A percentile compares a stretch with the other conserved stretches of the same genome.
phyloP scores from a whole-genome alignment of 2,329 filamentous ascomycete species.

The Akanthomyces muscarius region DNA sequence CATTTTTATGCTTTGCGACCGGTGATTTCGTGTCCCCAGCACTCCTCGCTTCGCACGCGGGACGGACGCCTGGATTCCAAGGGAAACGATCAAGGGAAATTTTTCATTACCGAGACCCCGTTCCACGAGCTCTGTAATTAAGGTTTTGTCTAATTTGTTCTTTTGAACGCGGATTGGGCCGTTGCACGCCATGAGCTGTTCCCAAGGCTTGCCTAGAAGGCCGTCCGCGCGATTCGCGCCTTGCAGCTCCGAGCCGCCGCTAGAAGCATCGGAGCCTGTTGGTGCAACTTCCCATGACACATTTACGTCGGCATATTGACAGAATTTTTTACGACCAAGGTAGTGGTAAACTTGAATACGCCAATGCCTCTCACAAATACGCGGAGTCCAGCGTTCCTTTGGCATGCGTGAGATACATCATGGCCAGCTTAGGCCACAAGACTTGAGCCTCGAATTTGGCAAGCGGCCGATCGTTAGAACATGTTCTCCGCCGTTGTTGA shows the following conservation, averaged over 20 bases:
- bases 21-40: neutral
- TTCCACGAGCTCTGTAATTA: too few relatives aligned
- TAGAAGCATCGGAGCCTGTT: neutral
- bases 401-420: neutral
- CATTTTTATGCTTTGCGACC: neutral
- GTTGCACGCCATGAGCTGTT: neutral
- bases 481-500: neutral
- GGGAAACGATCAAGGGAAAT: neutral
- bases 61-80: neutral
- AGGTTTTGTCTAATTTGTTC: neutral
- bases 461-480: neutral
- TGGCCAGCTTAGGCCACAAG: neutral
- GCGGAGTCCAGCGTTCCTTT: neutral
- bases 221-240: constrained; percentile 2
- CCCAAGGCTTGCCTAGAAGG: neutral
- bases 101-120: too few relatives aligned
- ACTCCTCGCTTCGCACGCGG: neutral
- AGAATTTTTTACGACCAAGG: too few relatives aligned
- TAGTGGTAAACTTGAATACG: too few relatives aligned
- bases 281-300: too few relatives aligned
- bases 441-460: neutral
- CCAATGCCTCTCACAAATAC: neutral
- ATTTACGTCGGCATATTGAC: too few relatives aligned
- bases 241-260: neutral
- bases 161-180: neutral